Evolutionary conservation across 805 yeast genomes (phyloP), one percentile per base, ranked within the genome.

Genomic region (Metschnikowia drakensbergensis): DNA sequence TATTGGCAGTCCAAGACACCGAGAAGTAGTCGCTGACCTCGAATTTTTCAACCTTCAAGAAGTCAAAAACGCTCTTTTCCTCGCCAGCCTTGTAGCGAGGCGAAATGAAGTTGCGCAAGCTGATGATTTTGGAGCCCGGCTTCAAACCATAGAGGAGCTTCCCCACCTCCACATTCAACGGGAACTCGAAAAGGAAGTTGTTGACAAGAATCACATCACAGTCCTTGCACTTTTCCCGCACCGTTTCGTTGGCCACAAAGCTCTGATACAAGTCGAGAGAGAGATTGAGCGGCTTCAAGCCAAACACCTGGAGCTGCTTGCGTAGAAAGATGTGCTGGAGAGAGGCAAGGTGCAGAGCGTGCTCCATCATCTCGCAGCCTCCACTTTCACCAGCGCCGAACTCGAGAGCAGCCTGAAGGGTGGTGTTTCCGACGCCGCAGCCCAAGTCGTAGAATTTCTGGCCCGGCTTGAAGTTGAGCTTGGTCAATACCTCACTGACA

Each of bases 391-490:
- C 74, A 51, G 90, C 86, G 2, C 96, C 96, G 62, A 80, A 82
- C 58, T 90, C 96, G 32, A 91, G 65, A 0, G 96, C 89, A 0
- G 96, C 95, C 63, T 90, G 97, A 37, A 90, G 76, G 0, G 86
- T 84, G 49, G 96, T 88, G 61, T 91, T 91, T 0, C 97, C 97
- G 11, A 91, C 97, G 11, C 97, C 97, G 0, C 96, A 88, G 0
- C 97, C 97, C 25, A 91, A 71, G 66, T 91, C 97, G 53, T 91
- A 81, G 59, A 89, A 90, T n/a, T 72, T 77, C 38, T 80, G 77
- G 1, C 65, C 66, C 1, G 80, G 72, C 33, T 69, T 64, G 43
- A 90, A 67, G 1, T 74, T 76, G 43, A 89, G 84, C 59, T 84
- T 86, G 8, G 71, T 64, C 39, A 73, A 56, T 3, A 87, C 84